A percentile compares a stretch with the other conserved stretches of the same genome.
Evolutionary conservation across 305 asterid genomes (phyloP).

Genomic region (Fraxinus sp.): DNA sequence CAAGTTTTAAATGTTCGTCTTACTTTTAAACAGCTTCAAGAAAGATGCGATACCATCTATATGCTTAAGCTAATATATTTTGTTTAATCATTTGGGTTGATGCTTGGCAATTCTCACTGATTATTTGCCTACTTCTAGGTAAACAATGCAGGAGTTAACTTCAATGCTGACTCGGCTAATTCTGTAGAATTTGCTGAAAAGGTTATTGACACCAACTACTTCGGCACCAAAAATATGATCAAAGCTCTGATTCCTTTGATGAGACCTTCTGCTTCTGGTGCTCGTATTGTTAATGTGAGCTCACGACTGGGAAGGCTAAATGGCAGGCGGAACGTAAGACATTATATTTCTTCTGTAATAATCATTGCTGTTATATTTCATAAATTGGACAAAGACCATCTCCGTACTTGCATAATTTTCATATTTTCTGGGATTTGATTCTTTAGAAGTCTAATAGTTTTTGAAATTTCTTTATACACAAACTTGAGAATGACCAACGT

Average conservation of each 20-base stretch:
- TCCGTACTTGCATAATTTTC: not conserved
- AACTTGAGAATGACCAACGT: slow-evolving; percentile 3
- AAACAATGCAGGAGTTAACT: slow-evolving; percentile 86
- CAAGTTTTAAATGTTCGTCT: not conserved
- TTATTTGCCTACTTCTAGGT: slow-evolving; percentile 44
- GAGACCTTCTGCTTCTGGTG: slow-evolving; percentile 64
- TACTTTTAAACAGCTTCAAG: not conserved
- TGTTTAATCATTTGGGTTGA: not conserved
- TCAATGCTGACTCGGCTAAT: slow-evolving; percentile 69
- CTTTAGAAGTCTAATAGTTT: not conserved
- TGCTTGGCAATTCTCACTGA: slow-evolving; percentile 5
- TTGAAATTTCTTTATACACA: not conserved
- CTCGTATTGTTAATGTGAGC: slow-evolving; percentile 73
- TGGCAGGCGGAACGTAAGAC: slow-evolving; percentile 75
- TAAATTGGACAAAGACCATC: not conserved
- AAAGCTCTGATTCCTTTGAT: slow-evolving; percentile 69
- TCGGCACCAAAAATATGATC: slow-evolving; percentile 78
- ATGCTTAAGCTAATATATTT: not conserved
- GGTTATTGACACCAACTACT: slow-evolving; percentile 69
- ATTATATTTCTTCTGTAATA: not conserved
- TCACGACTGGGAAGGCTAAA: slow-evolving; percentile 81
- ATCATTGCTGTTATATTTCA: not conserved
- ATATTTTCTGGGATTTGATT: not conserved
- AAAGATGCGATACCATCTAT: slow-evolving; percentile 3
- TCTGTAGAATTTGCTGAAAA: slow-evolving; percentile 67